Percentiles rank a stretch among this genome's conserved stretches.
Evolutionary conservation across 345 rosid species (phyloP).

Genomic region (Eucalyptus brandiana): DNA sequence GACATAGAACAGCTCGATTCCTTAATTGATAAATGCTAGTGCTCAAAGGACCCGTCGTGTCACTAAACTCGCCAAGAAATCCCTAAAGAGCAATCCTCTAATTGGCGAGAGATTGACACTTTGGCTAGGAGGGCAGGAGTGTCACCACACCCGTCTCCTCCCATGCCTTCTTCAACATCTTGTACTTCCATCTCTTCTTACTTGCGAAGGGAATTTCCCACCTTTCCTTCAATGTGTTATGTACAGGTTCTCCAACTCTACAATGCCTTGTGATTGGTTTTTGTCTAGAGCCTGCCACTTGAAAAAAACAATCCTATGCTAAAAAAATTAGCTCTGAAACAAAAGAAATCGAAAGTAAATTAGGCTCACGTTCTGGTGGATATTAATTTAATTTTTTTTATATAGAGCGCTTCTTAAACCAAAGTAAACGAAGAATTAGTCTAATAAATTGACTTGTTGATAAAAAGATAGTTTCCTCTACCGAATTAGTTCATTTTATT

Average conservation of each 20-base stretch:
- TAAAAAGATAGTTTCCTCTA: neutral
- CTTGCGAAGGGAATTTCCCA: neutral
- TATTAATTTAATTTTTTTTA: neutral
- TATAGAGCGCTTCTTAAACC: neutral
- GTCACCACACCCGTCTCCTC: neutral
- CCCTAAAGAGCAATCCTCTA: neutral
- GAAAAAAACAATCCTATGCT: neutral
- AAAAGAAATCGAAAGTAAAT: neutral
- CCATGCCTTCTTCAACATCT: neutral
- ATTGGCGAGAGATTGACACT: neutral
- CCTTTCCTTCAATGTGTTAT: neutral
- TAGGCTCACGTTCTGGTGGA: neutral
- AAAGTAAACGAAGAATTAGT: neutral
- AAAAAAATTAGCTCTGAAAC: neutral
- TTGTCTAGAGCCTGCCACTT: neutral
- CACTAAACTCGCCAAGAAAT: neutral
- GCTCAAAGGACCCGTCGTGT: neutral
- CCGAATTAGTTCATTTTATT: neutral
- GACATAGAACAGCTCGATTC: neutral
- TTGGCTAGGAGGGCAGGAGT: neutral
- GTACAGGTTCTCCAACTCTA: neutral
- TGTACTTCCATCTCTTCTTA: neutral
- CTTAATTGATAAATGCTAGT: neutral
- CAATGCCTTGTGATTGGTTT: neutral
- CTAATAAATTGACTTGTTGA: neutral